Percentiles rank a stretch among this genome's conserved stretches.
Conservation (phyloP, 1,139 yeast species). For the Scheffersomyces lignicola region DNA sequence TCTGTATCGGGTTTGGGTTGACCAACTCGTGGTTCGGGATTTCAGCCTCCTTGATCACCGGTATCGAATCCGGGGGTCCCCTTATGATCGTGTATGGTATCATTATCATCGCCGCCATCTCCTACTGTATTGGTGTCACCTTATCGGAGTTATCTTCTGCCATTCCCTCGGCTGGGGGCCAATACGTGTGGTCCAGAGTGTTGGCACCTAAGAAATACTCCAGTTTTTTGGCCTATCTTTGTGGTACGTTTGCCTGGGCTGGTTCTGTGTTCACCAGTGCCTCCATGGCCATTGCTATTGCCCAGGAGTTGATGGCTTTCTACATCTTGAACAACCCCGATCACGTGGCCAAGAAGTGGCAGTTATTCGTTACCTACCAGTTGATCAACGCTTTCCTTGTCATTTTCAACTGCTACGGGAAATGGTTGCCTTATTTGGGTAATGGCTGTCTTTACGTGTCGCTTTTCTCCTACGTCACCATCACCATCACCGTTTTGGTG, state of each 20-base stretch:
- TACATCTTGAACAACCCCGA: constrained; percentile 48
- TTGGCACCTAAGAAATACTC: constrained; percentile 52
- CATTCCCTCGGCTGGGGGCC: constrained; percentile 61
- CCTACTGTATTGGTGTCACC: constrained; percentile 40
- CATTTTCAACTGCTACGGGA: constrained; percentile 39
- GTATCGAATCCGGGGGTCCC: constrained; percentile 69
- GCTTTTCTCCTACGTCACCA: constrained; percentile 34
- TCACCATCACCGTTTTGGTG: constrained; percentile 38
- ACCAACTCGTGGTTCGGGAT: constrained; percentile 74
- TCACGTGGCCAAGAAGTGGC: constrained; percentile 48
- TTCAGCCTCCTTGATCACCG: constrained; percentile 62
- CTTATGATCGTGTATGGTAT: constrained; percentile 67
- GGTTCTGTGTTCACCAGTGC: constrained; percentile 59
- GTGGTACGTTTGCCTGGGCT: constrained; percentile 59
- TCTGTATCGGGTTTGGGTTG: constrained; percentile 69
- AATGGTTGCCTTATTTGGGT: constrained; percentile 36
- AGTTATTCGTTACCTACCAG: constrained; percentile 52
- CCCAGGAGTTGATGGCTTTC: constrained; percentile 50
- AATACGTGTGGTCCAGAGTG: constrained; percentile 59
- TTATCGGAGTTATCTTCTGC: constrained; percentile 53
- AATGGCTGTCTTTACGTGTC: constrained; percentile 37
- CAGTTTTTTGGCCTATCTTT: constrained; percentile 49
- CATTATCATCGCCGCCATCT: constrained; percentile 54
- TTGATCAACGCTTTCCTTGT: constrained; percentile 32
- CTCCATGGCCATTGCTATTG: constrained; percentile 52